Base-by-base conservation (phyloP, 805 yeast species). In the Hemisphaericaspora nanyangensis region DNA sequence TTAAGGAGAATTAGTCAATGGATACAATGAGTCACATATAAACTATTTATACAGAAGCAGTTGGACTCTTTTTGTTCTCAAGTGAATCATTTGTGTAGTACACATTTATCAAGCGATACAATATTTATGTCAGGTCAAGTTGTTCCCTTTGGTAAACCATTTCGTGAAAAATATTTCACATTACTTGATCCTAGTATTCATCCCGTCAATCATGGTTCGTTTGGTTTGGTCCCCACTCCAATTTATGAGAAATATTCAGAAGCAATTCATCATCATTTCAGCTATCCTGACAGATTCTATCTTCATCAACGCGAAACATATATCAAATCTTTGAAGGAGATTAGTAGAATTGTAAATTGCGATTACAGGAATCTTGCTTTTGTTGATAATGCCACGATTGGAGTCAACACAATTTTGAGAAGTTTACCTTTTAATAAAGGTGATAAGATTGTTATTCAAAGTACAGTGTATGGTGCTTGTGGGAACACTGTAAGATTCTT, bases 121-220 rank as follows among this genome's bases (percentile, higher is more conserved):
- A n/a, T n/a, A n/a, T n/a, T 7, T 6, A 35, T 19, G 30, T 24
- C 25, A 1, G 29, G 25, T 12, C 42, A 43, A 10, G 28, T 26
- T 8, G 38, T 37, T n/a, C 47, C 65, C 26, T 78, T 80, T 49
- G 85, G 86, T 5, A 69, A 65, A 40, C 49, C 57, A 8, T 71
- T 79, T 51, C 68, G 72, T 40, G 52, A 64, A n/a, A 57, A 69
- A 40, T 63, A 76, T 51, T 82, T 77, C 52, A 49, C 63, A 1
- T 48, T 55, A 12, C 61, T 78, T 10, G 72, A 60, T 24, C 49
- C 62, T 1, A 65, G 55, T 2, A 63, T 66, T 7, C 54, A 55
- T 4, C 74, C 76, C 12, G 70, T 80, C 32, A 82, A 82, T 56
- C 81, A 81, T 52, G 88, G 88, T 6, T 74, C 85, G 1, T 82